Conservation (phyloP, 768 basidiomycete species). For the Boletellus emodensis region DNA sequence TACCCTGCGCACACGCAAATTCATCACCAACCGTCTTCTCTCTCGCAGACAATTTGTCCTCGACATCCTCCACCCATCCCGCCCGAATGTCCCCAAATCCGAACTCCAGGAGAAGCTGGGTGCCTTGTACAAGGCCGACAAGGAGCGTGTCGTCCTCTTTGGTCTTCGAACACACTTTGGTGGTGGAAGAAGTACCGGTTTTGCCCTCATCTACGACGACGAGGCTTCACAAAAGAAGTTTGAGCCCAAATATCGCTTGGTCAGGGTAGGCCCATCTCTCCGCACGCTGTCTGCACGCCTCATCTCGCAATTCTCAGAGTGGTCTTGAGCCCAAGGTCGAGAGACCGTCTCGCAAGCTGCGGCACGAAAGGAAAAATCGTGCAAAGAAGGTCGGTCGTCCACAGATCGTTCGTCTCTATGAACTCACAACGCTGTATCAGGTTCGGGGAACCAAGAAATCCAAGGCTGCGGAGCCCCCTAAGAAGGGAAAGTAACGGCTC, state of each 20-base stretch:
- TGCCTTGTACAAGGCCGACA: slow-evolving; percentile 87
- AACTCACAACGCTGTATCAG: slow-evolving; percentile 39
- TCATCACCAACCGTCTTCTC: slow-evolving; percentile 97
- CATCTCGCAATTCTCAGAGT: slow-evolving; percentile 40
- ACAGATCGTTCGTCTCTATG: not conserved
- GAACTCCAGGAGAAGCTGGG: slow-evolving; percentile 94
- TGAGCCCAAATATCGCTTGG: slow-evolving; percentile 92
- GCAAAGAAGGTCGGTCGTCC: slow-evolving; percentile 82
- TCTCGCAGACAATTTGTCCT: slow-evolving; percentile 95
- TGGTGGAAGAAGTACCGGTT: slow-evolving; percentile 96
- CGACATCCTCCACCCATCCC: slow-evolving; percentile 93
- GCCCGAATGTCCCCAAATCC: slow-evolving; percentile 87
- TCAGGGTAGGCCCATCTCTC: slow-evolving; percentile 63
- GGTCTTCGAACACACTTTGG: slow-evolving; percentile 96
- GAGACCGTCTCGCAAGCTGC: slow-evolving; percentile 91
- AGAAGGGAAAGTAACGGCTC: slow-evolving; percentile 82
- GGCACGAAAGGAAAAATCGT: slow-evolving; percentile 99
- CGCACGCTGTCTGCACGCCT: not conserved
- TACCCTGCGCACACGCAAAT: slow-evolving; percentile 97
- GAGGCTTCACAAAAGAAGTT: slow-evolving; percentile 94
- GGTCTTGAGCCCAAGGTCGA: slow-evolving; percentile 75
- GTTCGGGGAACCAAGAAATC: slow-evolving; percentile 92
- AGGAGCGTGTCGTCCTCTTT: slow-evolving; percentile 86
- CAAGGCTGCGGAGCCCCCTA: slow-evolving; percentile 88
- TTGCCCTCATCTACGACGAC: slow-evolving; percentile 96